These are phyloP conservation scores for Boletales sp. DNA, from an alignment of 768 basidiomycete genomes.

Conservation along the genomic window DNA sequence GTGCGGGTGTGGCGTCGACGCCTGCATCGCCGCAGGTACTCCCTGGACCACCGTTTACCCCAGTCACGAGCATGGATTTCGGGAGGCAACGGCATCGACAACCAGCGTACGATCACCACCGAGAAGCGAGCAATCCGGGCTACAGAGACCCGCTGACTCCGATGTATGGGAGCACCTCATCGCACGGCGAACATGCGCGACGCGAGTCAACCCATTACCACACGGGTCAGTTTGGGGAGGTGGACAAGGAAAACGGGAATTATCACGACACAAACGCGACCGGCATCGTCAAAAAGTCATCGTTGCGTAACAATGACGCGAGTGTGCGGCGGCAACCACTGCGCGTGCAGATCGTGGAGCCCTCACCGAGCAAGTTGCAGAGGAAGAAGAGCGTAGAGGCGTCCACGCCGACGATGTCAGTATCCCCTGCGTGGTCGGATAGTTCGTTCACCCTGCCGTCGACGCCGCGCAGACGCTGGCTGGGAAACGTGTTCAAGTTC, in stretches of 20 bases:
- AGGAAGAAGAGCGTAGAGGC: constrained; percentile 19
- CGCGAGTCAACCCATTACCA: neutral
- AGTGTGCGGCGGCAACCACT: constrained; percentile 17
- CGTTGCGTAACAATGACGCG: constrained; percentile 34
- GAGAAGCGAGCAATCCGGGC: neutral
- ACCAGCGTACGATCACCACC: constrained; percentile 1
- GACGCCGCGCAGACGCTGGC: constrained; percentile 65
- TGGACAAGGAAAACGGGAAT: constrained; percentile 59
- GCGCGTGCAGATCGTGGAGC: constrained; percentile 55
- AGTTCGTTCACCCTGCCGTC: constrained; percentile 43
- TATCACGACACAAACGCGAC: constrained; percentile 2
- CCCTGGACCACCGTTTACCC: constrained; percentile 7
- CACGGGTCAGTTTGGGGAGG: constrained; percentile 16
- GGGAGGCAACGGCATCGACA: constrained; percentile 12
- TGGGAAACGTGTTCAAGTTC: constrained; percentile 85
- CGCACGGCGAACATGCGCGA: constrained; percentile 3
- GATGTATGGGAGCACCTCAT: constrained; percentile 5
- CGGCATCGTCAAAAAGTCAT: constrained; percentile 40
- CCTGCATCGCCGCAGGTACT: constrained; percentile 16
- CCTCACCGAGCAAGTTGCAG: constrained; percentile 38
- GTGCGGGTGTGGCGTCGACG: constrained; percentile 30
- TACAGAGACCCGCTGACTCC: constrained; percentile 39
- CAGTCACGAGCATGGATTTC: constrained; percentile 17
- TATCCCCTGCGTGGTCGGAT: constrained; percentile 45
- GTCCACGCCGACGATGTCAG: constrained; percentile 14